A percentile compares a stretch with the other conserved stretches of the same genome.
These are phyloP conservation scores for Yamadazyma dendronema DNA, from an alignment of 1,139 yeast genomes.

Conservation along the genomic window DNA sequence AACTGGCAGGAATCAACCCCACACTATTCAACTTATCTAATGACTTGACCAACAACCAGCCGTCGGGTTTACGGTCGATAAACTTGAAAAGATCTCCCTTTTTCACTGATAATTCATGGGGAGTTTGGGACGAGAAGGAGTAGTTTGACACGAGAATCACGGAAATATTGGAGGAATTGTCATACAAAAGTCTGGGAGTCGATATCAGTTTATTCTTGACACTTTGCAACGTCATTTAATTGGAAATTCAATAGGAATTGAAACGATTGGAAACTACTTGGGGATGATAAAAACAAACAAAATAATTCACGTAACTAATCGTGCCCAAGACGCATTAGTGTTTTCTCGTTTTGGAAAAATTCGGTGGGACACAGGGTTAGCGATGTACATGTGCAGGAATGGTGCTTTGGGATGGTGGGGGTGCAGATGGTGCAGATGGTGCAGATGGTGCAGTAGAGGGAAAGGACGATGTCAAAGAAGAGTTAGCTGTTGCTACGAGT, in stretches of 20 bases:
- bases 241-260: not conserved
- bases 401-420: too few relatives aligned
- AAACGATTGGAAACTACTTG: too few relatives aligned
- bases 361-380: too few relatives aligned
- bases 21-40: constrained; percentile 36
- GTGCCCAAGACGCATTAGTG: too few relatives aligned
- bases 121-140: constrained; percentile 33
- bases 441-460: too few relatives aligned
- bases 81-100: constrained; percentile 44
- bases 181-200: constrained; percentile 10
- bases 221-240: not conserved
- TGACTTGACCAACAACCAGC: constrained; percentile 45
- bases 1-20: constrained; percentile 43
- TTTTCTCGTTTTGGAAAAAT: too few relatives aligned
- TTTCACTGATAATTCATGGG: constrained; percentile 31
- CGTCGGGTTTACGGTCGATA: constrained; percentile 37
- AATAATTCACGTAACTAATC: too few relatives aligned
- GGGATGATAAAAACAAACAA: too few relatives aligned
- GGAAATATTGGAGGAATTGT: constrained; percentile 18
- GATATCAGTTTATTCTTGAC: constrained; percentile 11
- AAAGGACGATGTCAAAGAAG: too few relatives aligned
- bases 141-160: constrained; percentile 40
- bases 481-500: too few relatives aligned
- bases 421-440: too few relatives aligned
- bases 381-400: too few relatives aligned